Base-by-base conservation (phyloP, 2,329 filamentous ascomycete genomes). In the Metarhizium robertsii region DNA sequence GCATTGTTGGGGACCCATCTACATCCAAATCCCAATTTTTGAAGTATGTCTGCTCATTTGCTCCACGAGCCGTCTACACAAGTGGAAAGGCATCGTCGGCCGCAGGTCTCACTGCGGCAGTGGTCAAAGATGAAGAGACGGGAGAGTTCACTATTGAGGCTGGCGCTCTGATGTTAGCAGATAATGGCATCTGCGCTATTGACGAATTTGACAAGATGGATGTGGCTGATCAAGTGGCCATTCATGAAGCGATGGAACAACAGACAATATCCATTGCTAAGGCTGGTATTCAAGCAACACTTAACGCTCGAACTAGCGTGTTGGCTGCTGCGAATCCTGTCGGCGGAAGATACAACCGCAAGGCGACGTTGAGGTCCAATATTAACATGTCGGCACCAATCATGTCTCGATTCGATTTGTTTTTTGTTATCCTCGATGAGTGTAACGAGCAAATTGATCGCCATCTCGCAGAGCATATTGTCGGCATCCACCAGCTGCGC, bases 121-220 rank as follows among this genome's bases (percentile, higher is more conserved):
- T 99, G 0, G 86, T 97, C 59, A 99, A 97, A 70, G 94, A 99
- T 66, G 92, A 97, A 67, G 94, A 99, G 73, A 99, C 94, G 20
- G 94, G 94, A 61, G 94, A 99, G 68, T 96, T 96, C 69, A 99
- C 94, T 14, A 99, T 99, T 63, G 94, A 99, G 74, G 94, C 94
- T 6, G 94, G 94, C 75, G 94, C 94, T 13, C 83, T 99, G 56
- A 97, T 99, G 94, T 78, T 99, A 58, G 94, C 94, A 25, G 87
- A 97, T 66, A 96, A 96, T 62, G 94, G 94, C 54, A 95, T 97
- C 64, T 99, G 94, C 71, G 92, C 91, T 57, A 99, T 99, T 68
- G 94, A 99, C 68, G 94, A 99, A 69, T 99, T 99, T 64, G 94
- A 99, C 82, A 99, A 99, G 77, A 99, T 99, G 94, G 94, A 99